Conservation (phyloP, 352 stramenopile genomes). For the Phytophthora meadii region DNA sequence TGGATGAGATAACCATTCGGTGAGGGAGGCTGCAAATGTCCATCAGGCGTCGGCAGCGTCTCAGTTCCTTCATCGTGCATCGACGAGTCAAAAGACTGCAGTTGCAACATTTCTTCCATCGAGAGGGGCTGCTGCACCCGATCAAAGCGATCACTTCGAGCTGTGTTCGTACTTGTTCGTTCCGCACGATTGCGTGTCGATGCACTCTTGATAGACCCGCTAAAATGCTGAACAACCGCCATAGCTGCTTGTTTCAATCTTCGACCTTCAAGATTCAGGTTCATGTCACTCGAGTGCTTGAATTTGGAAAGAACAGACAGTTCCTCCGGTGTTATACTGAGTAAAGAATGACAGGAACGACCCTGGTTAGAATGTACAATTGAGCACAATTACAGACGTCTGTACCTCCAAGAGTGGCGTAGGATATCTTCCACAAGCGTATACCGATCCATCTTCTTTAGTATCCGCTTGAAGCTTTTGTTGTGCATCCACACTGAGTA, state of each 20-base stretch:
- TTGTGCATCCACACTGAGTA: slow-evolving; percentile 64
- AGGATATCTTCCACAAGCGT: slow-evolving; percentile 64
- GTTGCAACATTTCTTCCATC: slow-evolving; percentile 40
- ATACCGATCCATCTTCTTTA: slow-evolving; percentile 79
- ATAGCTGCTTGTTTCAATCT: slow-evolving; percentile 68
- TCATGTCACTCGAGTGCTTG: slow-evolving; percentile 65
- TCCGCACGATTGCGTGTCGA: neutral
- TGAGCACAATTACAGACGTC: neutral
- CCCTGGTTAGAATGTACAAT: neutral
- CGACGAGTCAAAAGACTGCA: slow-evolving; percentile 36
- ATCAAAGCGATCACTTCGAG: slow-evolving; percentile 25
- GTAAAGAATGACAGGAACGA: neutral
- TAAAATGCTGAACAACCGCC: slow-evolving; percentile 49
- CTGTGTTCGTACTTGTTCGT: slow-evolving; percentile 3
- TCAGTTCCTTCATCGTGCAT: slow-evolving; percentile 32
- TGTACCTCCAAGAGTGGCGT: slow-evolving; percentile 64
- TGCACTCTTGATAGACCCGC: slow-evolving; percentile 15
- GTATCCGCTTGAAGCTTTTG: slow-evolving; percentile 74
- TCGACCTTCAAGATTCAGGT: slow-evolving; percentile 65
- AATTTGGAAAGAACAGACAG: slow-evolving; percentile 62
- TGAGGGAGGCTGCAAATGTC: slow-evolving; percentile 16
- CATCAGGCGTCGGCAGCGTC: neutral
- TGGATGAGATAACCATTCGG: slow-evolving; percentile 32
- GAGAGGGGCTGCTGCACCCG: slow-evolving; percentile 33
- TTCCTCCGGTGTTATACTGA: slow-evolving; percentile 51